Base-by-base conservation (phyloP, 441 rosid species). In the Codiaeum variegatum region DNA sequence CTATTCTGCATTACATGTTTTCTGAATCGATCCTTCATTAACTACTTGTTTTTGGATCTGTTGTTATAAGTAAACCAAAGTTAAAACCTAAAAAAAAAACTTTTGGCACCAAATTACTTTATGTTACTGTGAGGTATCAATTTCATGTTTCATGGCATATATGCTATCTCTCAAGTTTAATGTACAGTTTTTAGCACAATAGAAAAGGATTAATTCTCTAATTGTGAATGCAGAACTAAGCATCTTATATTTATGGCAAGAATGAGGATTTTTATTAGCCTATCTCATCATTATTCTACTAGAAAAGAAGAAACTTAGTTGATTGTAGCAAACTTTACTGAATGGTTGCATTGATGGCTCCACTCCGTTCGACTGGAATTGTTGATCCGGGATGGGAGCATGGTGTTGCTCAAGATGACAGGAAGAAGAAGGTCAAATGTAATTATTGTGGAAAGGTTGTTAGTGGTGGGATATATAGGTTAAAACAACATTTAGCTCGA, bases 301-400 rank as follows among this genome's bases (percentile, higher is more conserved):
- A 23, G 23, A 32, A 42, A 21, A 9, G 52, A 47, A n/a, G n/a
- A n/a, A n/a, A 13, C 19, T 38, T 4, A 29, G 28, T 62, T 69
- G 52, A 56, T 36, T 29, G 42, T 46, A 47, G 61, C 21, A 34
- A 61, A 23, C 12, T 59, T 12, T 60, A 26, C 44, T 72, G 68
- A 71, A 71, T 71, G 74, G 67, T 71, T 71, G 74, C 21, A 71
- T 16, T 32, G 47, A 71, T 71, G 74, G 42, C 42, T 12, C 42
- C 42, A 38, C 42, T 38, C 10, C 12, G 76, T 34, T 88, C 95
- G 64, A 83, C 90, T 67, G 92, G 97, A 24, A 90, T 60, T 38
- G 88, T 88, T 75, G 99, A 92, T 76, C 99, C 98, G 9, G 98
- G 98, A 56, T 94, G 98, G 98, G 97, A 92, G 74, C 94, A 94